Base-by-base conservation (phyloP, 1,284 basidiomycete species). In the Ganoderma resinaceum region DNA sequence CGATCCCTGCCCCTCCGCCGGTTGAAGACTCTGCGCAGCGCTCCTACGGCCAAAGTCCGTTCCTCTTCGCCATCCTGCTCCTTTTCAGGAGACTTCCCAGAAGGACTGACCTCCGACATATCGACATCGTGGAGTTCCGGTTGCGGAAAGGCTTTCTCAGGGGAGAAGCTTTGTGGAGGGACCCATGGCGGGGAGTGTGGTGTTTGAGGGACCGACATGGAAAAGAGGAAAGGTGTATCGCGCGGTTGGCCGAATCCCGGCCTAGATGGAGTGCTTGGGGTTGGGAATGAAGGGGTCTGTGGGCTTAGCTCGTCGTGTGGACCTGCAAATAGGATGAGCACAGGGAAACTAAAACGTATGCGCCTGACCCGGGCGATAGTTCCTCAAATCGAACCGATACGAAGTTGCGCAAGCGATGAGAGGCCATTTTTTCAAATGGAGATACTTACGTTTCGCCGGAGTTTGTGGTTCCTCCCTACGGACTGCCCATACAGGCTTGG, bases 161-260 rank as follows among this genome's bases (percentile, higher is more conserved):
- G 84, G 7, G 88, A 86, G 74, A 88, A 89, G 65, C 81, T 81
- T 0, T 85, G 77, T 16, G 90, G 90, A 49, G 91, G 91, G 46
- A 77, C 81, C 92, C 92, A 93, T 63, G 88, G 83, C 61, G 86
- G 85, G 26, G 81, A 73, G 16, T 82, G 78, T 5, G 85, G 80
- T 38, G 84, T 82, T 59, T 85, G 84, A 1, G 86, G 81, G 14
- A 82, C 78, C 8, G 85, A 84, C 29, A 85, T 83, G 66, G 88
- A 84, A 76, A 94, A 92, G 57, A 93, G 84, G 81, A 93, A 93
- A 1, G 91, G 92, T 37, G 89, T 83, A 76, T 87, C 88, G 65
- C 82, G 83, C 74, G 89, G 88, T 38, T 84, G 80, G 26, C 89
- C 89, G 78, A 92, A 92, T n/a, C 82, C 82, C 14, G 88, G 87